Evolutionary conservation across 495 filamentous ascomycete genomes (phyloP), one percentile per base, ranked within the genome.

Genomic region (Xylaria palmicola): DNA sequence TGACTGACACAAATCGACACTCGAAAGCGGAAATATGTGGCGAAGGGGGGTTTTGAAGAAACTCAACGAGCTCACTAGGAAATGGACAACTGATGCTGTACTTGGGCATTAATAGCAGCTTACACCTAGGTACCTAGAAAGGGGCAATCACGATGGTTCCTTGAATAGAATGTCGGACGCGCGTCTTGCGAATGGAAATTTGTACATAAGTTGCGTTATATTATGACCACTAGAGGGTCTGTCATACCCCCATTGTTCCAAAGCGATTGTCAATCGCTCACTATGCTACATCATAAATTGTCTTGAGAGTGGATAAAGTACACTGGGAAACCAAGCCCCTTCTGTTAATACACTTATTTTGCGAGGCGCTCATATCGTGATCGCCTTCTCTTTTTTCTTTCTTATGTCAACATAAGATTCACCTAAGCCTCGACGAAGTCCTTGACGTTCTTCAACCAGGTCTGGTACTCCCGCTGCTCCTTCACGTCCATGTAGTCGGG

Each of bases 401-500:
- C 29, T 41, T 40, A 34, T 41, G 37, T 20, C 17, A 22, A 40
- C 34, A 10, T 41, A 27, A 20, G 43, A 37, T 10, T 8, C 40
- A 56, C 54, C 79, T 86, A 90, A 62, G 87, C 88, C 69, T 85
- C 82, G 63, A 92, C 75, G 68, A 93, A 93, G 53, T 73, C 75
- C 84, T 90, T 92, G 78, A 93, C 84, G 67, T 86, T 92, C 66
- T 87, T 85, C 72, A 99, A 79, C 94, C 94, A 99, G 61, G 80
- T 79, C 41, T 93, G 73, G 76, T 99, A 99, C 82, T 99, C 94
- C 83, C 86, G 90, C 86, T 99, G 93, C 85, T 99, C 94, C 87
- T 99, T 99, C 77, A 89, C 86, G 75, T 97, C 91, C 70, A 98
- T 93, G 78, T 96, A 99, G 72, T 98, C 93, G 52, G 92, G 92